phyloP scores from a whole-genome alignment of 495 filamentous ascomycete species.

The Lophiostoma macrostomum region DNA sequence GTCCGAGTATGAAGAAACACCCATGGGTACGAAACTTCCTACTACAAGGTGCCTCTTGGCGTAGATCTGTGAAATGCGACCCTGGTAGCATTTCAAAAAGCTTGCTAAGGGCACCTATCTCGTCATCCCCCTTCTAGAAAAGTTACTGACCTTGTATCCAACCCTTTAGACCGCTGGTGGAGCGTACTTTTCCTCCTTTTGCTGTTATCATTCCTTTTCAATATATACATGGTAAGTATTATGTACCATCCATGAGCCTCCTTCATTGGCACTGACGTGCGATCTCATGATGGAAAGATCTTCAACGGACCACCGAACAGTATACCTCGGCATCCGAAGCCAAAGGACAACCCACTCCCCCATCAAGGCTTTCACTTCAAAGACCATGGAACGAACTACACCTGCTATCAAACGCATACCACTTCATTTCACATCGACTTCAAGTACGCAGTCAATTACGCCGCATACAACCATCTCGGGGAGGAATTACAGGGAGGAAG shows the following conservation, averaged over 20 bases:
- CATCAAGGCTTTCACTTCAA: constrained; percentile 6
- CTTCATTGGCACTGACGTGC: no score
- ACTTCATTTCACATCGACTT: background rate
- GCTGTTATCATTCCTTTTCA: constrained; percentile 17
- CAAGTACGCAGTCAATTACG: background rate
- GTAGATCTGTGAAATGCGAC: no score
- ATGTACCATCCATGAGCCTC: no score
- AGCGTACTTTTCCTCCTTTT: constrained; percentile 2
- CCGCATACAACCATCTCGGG: constrained; percentile 4
- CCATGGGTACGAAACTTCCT: no score
- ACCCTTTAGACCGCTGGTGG: background rate
- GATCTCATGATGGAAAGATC: no score
- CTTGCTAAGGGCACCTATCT: no score
- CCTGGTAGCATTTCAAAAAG: no score
- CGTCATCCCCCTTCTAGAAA: no score
- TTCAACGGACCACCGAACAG: constrained; percentile 11
- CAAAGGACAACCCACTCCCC: background rate
- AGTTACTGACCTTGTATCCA: no score
- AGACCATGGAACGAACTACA: constrained; percentile 9
- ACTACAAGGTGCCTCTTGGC: no score
- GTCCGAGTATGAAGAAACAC: no score
- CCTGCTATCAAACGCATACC: constrained; percentile 3
- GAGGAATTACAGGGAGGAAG: background rate
- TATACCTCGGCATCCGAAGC: background rate
- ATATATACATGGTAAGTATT: constrained; percentile 20